Conservation (phyloP, 2,329 filamentous ascomycete species). For the Scortechinia acanthostroma region DNA sequence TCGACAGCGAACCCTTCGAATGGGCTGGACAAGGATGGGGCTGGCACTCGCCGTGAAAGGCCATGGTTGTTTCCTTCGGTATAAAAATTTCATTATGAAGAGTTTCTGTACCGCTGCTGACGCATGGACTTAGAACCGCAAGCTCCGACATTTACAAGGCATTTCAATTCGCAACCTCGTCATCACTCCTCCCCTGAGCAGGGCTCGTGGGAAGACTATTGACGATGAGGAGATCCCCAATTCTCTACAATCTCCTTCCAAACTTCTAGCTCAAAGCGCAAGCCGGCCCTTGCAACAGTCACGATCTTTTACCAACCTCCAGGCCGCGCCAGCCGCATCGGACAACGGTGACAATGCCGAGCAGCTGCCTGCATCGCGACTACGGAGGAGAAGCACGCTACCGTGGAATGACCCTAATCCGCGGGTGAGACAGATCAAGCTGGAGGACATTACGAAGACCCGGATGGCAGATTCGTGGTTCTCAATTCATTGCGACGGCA, state of each 20-base stretch:
- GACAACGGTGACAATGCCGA: slow-evolving; percentile 5
- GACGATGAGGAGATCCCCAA: slow-evolving; percentile 57
- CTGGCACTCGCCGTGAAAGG: slow-evolving; percentile 26
- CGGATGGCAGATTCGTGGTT: slow-evolving; percentile 61
- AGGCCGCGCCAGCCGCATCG: slow-evolving; percentile 11
- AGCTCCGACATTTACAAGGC: slow-evolving; percentile 52
- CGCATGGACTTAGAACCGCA: slow-evolving; percentile 40
- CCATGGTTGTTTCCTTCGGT: slow-evolving; percentile 44
- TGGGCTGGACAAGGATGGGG: slow-evolving; percentile 14
- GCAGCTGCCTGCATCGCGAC: slow-evolving; percentile 20
- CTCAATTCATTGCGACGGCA: slow-evolving; percentile 45
- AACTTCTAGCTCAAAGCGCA: slow-evolving; percentile 42
- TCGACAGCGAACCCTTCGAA: slow-evolving; percentile 8
- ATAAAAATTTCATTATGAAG: slow-evolving; percentile 8
- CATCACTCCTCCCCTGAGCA: slow-evolving; percentile 25
- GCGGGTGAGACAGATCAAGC: slow-evolving; percentile 43
- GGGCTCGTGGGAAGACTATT: slow-evolving; percentile 43
- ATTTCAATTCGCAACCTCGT: slow-evolving; percentile 56
- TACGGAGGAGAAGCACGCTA: slow-evolving; percentile 43
- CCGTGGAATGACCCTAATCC: slow-evolving; percentile 53
- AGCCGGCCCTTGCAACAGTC: slow-evolving; percentile 42
- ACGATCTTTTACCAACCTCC: slow-evolving; percentile 47
- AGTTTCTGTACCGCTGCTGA: neutral
- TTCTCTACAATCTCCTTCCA: slow-evolving; percentile 47
- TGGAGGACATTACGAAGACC: slow-evolving; percentile 46